Base-by-base conservation (phyloP, 2,329 filamentous ascomycete genomes). In the Aspergillus ruber region DNA sequence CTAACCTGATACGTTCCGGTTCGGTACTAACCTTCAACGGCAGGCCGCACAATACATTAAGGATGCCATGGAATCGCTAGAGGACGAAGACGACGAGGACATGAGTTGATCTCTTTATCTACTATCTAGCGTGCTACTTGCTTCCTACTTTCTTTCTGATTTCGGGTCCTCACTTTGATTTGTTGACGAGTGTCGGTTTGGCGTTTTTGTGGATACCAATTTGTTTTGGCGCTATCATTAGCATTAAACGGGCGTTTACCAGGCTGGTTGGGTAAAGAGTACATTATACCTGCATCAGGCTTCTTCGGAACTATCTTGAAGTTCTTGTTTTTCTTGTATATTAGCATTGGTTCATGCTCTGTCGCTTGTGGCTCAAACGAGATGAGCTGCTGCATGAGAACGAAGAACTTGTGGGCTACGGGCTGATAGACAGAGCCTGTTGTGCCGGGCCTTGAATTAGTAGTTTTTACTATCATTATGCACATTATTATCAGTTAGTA, bases 21-120 rank as follows among this genome's bases (percentile, higher is more conserved):
- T 51, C 53, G 55, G 56, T 23, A 59, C 48, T 36, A 29, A 33
- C 29, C 32, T 52, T 49, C 8, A 10, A 29, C 20, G 47, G 35
- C 56, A 95, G 90, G 89, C 91, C 59, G 90, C 88, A 55, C 85
- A 88, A 53, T 86, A 90, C 67, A 96, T 98, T 70, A 98, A 97
- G 71, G 90, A 95, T 66, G 90, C 89, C 15, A 96, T 98, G 73
- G 91, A 97, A 73, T 85, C 84, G 58, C 79, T 97, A 49, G 89
- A 95, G 50, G 78, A 80, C 18, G 76, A 83, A 48, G 82, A 87
- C 45, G 73, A 73, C 51, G 75, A 76, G 39, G 72, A 75, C 50
- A 74, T 75, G 59, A 69, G 71, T 49, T 74, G 51, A 69, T 50
- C 36, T 44, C 13, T 42, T 17, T 39, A 38, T 46, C 33, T 42